phyloP scores from a whole-genome alignment of 1,284 basidiomycete species.

The Fomitiporia mediterranea region DNA sequence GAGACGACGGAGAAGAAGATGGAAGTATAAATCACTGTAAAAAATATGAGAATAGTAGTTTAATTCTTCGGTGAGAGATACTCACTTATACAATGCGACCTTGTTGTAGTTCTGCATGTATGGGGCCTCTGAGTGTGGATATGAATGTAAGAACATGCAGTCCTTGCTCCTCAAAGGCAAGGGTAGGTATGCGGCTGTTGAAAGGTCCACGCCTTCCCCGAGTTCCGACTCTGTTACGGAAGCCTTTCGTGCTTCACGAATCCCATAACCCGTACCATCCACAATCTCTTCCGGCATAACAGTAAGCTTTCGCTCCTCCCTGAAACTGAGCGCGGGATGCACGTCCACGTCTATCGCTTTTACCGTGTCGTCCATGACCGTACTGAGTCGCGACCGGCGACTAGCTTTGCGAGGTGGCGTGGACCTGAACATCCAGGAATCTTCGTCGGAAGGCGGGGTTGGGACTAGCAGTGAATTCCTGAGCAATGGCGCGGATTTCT shows the following conservation, averaged over 20 bases:
- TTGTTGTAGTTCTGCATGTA: constrained; percentile 64
- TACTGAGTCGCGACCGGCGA: constrained; percentile 1
- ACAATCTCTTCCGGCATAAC: constrained; percentile 9
- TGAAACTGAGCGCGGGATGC: constrained; percentile 3
- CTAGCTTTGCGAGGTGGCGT: neutral
- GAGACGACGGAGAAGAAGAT: constrained; percentile 48
- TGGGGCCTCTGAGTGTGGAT: constrained; percentile 41
- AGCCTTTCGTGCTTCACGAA: neutral
- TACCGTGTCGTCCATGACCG: neutral
- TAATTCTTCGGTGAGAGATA: constrained; percentile 16
- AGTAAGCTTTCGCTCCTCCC: constrained; percentile 12
- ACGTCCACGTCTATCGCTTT: neutral
- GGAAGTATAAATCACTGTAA: constrained; percentile 51
- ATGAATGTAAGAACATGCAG: constrained; percentile 52
- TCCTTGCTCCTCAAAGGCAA: constrained; percentile 23
- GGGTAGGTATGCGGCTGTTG: constrained; percentile 6
- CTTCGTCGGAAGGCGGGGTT: constrained; percentile 5
- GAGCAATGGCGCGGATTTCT: constrained; percentile 17
- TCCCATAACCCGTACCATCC: constrained; percentile 12
- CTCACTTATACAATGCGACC: constrained; percentile 55
- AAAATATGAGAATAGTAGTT: constrained; percentile 12
- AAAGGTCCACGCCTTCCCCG: constrained; percentile 8
- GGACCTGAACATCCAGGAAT: neutral
- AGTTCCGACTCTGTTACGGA: constrained; percentile 3
- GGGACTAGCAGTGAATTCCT: neutral